Base-by-base conservation (phyloP, 495 filamentous ascomycete species). In the Mytilinidion resinicola region DNA sequence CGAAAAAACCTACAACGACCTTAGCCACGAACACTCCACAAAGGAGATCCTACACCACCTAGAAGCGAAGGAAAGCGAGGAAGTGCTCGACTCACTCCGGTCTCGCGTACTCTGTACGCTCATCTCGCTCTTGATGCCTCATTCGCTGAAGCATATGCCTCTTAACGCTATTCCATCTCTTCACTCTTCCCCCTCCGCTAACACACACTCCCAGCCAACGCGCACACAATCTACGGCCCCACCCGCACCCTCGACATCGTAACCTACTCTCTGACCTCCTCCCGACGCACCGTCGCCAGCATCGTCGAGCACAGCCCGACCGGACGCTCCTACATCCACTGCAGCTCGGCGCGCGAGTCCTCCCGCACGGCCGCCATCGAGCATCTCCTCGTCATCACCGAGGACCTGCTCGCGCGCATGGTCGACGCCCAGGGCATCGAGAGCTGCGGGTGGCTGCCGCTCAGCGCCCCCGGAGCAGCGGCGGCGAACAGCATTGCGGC, bases 351-450 rank as follows among this genome's bases (percentile, higher is more conserved):
- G 1, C 53, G 51, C 15, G 62, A 65, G 44, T 53, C 48, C 30
- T 49, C 62, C 4, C 53, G 62, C 6, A 34, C 58, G 7, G 62
- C 53, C 0, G 62, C 62, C 9, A 34, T 58, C 41, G 62, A 65
- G 49, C 62, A 65, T 37, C 51, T 65, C 11, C 58, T 65, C 38
- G 57, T 65, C 39, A 65, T 65, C 46, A 65, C 58, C 6, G 62
- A 65, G 37, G 62, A 61, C 21, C 42, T 65, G 0, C 30, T 61
- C 17, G 48, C 57, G 33, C 36, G 57, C 5, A 43, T 65, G 9
- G 19, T 65, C n/a, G 53, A 61, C 35, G 41, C 39, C n/a, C 57
- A 65, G 34, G 62, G 62, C 7, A 61, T 65, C 36, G 52, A 53
- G 34, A 57, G 57, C 33, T 51, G 36, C 35, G 62, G 62, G 14